Base-by-base conservation (phyloP, 2,329 filamentous ascomycete species). In the Botryotinia calthae region DNA sequence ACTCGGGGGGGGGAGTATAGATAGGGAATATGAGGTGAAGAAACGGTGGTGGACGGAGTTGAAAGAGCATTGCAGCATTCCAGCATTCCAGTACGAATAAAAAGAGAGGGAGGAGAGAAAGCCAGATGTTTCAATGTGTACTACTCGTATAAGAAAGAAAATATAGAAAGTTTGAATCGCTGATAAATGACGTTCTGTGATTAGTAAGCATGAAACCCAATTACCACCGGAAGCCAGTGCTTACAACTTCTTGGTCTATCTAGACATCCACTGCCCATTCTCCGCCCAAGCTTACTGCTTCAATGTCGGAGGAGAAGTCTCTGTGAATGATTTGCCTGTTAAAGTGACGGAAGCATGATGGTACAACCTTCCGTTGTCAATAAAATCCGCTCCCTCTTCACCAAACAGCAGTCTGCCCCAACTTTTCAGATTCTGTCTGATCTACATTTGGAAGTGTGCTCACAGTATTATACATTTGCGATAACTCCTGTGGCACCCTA, bases 381-480 rank as follows among this genome's bases (percentile, higher is more conserved):
- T 10, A 25, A 34, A 44, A 9, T 22, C 6, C 62, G 2, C 18
- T 48, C 28, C 20, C 42, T 65, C 42, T 65, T n/a, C 6, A 25
- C n/a, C 42, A 48, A 65, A 65, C n/a, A 44, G 42, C 40, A 44
- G 28, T 42, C 62, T 34, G 14, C 10, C 12, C 18, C 42, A 20
- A 34, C 72, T 2, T 74, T 75, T 54, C 74, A 76, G 51, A 64
- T 77, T 9, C 42, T 76, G 6, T 76, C 76, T 12, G 85, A 87
- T 77, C 81, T 87, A 2, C 85, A 87, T 75, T 81, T 87, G 54
- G 84, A 87, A 76, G 79, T 79, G 28, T 82, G 81, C 18, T 71
- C 77, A 63, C 79, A 81, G 56, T 86, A 86, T 75, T 79, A 83
- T 59, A 46, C 71, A 20, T 86, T 84, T 75, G 70, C 79, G 10